Percentiles rank a stretch among this genome's conserved stretches.
Conservation (phyloP, 352 stramenopile species). For the Phytophthora agathidicida region DNA sequence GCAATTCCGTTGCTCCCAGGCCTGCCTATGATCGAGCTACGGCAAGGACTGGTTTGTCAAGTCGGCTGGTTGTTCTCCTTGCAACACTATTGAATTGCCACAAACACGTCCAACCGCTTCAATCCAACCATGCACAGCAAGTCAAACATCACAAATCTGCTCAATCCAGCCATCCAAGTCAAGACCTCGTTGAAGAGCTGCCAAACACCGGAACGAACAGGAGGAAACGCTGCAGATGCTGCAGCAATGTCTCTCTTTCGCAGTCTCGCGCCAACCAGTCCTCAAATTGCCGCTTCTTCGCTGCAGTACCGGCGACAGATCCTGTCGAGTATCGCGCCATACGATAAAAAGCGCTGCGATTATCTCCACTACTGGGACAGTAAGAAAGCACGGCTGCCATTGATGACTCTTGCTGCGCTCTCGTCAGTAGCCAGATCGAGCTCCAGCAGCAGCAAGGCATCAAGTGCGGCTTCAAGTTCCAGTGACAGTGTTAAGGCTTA, state of each 20-base stretch:
- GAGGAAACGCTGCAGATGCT: neutral
- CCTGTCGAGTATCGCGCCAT: slow-evolving; percentile 37
- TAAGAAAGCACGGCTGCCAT: slow-evolving; percentile 18
- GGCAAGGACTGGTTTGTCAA: neutral
- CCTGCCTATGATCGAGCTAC: neutral
- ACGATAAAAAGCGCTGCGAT: slow-evolving; percentile 31
- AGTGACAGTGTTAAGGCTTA: neutral
- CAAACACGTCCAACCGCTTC: neutral
- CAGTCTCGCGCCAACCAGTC: slow-evolving; percentile 28
- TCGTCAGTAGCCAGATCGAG: slow-evolving; percentile 10
- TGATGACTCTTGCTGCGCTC: slow-evolving; percentile 28
- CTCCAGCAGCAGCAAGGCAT: neutral
- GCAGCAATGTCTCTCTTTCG: slow-evolving; percentile 39
- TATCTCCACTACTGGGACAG: slow-evolving; percentile 6
- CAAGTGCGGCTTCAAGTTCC: slow-evolving; percentile 17
- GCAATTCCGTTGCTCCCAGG: slow-evolving; percentile 22
- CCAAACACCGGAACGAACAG: slow-evolving; percentile 13
- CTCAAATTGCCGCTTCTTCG: slow-evolving; percentile 34
- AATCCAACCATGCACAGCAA: slow-evolving; percentile 38
- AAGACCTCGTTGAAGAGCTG: slow-evolving; percentile 12
- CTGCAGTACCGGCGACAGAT: slow-evolving; percentile 32
- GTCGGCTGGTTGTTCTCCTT: neutral
- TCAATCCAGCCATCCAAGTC: slow-evolving; percentile 36
- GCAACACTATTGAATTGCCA: slow-evolving; percentile 13
- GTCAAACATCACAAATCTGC: slow-evolving; percentile 50